phyloP scores from a whole-genome alignment of 2,329 filamentous ascomycete genomes.

The Cadophora gregata region DNA sequence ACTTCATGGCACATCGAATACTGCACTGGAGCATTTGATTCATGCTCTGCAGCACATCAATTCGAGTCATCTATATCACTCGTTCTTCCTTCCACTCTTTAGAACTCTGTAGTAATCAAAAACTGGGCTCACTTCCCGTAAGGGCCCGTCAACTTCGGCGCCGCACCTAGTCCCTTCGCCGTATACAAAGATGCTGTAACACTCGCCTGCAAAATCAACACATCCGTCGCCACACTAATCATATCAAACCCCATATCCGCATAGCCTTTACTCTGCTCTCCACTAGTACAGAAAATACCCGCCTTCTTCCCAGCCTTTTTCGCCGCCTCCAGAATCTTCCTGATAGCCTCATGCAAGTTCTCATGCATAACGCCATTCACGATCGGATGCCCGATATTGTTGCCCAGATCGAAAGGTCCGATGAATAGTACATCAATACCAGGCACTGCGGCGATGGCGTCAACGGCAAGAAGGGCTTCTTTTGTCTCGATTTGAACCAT shows the following conservation, averaged over 20 bases:
- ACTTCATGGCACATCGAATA: not conserved
- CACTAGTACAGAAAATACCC: conserved; percentile 63
- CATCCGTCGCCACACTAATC: conserved; percentile 63
- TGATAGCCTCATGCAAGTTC: conserved; percentile 64
- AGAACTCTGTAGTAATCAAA: not conserved
- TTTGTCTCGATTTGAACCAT: conserved; percentile 73
- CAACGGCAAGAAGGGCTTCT: conserved; percentile 64
- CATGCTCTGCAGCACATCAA: not conserved
- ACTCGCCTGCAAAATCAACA: conserved; percentile 55
- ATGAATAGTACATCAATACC: conserved; percentile 69
- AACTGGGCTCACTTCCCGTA: conserved; percentile 35
- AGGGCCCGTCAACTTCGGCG: conserved; percentile 39
- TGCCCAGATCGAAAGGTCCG: conserved; percentile 69
- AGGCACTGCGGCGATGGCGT: conserved; percentile 65
- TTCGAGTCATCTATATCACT: not conserved
- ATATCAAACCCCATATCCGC: conserved; percentile 66
- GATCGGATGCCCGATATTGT: conserved; percentile 67
- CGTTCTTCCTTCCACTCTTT: not conserved
- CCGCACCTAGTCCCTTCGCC: conserved; percentile 50
- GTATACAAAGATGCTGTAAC: conserved; percentile 54
- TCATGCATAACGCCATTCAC: conserved; percentile 63
- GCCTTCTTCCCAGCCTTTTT: conserved; percentile 69
- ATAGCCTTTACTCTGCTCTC: conserved; percentile 61
- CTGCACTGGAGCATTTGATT: no score
- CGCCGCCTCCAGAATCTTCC: conserved; percentile 61